Evolutionary conservation across 164 flowering plant genomes (phyloP).

Genomic region (Umbilicus rupestris): DNA sequence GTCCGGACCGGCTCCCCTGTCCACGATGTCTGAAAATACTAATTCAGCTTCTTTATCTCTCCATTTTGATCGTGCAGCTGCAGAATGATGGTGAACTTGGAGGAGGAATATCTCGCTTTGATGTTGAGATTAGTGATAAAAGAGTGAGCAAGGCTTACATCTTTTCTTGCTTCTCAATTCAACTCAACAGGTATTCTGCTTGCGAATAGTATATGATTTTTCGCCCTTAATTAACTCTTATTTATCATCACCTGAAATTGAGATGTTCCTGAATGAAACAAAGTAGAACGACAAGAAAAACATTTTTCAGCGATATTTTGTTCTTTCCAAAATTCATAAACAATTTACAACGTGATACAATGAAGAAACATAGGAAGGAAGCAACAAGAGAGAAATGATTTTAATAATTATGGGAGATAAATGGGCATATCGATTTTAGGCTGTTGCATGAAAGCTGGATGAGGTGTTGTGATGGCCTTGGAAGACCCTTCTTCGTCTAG

Average conservation of each 20-base stretch:
- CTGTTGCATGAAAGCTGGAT: constrained; percentile 13
- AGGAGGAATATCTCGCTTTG: not conserved
- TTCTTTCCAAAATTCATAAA: no score
- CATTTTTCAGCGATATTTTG: no score
- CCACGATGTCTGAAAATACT: constrained; percentile 17
- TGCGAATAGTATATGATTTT: no score
- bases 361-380: not conserved
- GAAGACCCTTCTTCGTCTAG: constrained; percentile 32
- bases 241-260: no score
- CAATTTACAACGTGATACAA: no score
- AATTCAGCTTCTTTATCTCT: constrained; percentile 10
- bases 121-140: constrained; percentile 14
- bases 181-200: no score
- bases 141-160: no score
- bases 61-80: constrained; percentile 10
- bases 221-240: no score
- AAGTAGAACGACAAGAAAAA: no score
- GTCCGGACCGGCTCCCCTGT: constrained; percentile 41
- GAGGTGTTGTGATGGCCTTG: constrained; percentile 17
- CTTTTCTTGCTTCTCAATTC: no score
- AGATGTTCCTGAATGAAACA: no score
- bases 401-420: constrained; percentile 21
- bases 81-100: constrained; percentile 18
- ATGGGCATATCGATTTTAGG: constrained; percentile 46
- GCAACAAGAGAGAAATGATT: no score